These are phyloP conservation scores for Amanita rubescens DNA, from an alignment of 768 basidiomycete species.

Conservation along the genomic window DNA sequence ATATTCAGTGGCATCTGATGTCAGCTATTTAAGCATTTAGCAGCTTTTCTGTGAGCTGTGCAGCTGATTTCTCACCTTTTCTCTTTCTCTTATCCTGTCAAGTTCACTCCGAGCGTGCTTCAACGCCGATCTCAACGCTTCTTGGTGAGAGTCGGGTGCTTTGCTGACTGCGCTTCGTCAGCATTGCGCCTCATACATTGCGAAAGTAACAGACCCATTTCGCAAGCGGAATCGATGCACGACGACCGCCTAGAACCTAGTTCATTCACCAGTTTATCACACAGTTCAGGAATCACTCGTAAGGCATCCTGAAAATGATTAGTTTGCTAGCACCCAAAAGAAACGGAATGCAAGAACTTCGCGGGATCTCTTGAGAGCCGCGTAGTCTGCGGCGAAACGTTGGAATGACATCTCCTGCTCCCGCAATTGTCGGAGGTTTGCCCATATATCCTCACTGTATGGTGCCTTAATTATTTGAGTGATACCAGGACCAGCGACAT, in stretches of 20 bases:
- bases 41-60: neutral
- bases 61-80: conserved; percentile 21
- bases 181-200: neutral
- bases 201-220: conserved; percentile 24
- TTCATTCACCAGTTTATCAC: conserved; percentile 23
- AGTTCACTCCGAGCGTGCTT: conserved; percentile 27
- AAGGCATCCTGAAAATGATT: conserved; percentile 15
- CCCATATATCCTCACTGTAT: conserved; percentile 24
- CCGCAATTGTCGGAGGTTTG: conserved; percentile 19
- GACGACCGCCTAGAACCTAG: conserved; percentile 27
- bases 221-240: conserved; percentile 27
- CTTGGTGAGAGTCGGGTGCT: conserved; percentile 19
- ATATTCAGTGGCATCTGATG: conserved; percentile 27
- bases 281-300: conserved; percentile 17
- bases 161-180: conserved; percentile 19
- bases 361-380: conserved; percentile 15
- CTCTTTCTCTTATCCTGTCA: conserved; percentile 26
- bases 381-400: conserved; percentile 19
- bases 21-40: conserved; percentile 16
- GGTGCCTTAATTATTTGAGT: neutral
- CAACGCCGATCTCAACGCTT: conserved; percentile 22
- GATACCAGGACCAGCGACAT: conserved; percentile 2
- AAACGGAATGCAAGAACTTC: conserved; percentile 15
- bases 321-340: neutral
- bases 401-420: conserved; percentile 22